Percentiles rank a stretch among this genome's conserved stretches.
Evolutionary conservation across 2,329 filamentous ascomycete genomes (phyloP).

Genomic region (Ramichloridium luteum): DNA sequence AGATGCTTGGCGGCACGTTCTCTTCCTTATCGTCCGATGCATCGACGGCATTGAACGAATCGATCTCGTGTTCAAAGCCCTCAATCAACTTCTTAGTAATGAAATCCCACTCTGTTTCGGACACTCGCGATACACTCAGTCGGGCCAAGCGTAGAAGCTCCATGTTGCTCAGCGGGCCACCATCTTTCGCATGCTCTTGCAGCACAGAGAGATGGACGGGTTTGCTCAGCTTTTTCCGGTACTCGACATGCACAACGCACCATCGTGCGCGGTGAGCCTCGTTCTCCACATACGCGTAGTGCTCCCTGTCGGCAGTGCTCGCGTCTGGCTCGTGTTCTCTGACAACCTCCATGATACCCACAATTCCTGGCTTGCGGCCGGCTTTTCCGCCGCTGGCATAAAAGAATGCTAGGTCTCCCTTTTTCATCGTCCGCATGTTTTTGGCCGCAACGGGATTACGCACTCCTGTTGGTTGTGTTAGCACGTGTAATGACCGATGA

Average conservation of each 20-base stretch:
- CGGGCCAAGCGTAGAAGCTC: conserved; percentile 73
- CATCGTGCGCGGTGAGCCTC: conserved; percentile 65
- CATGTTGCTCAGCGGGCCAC: conserved; percentile 46
- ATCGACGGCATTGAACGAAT: conserved; percentile 1
- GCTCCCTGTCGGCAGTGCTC: conserved; percentile 56
- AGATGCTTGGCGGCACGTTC: too few species aligned
- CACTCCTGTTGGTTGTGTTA: conserved; percentile 30
- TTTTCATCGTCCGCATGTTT: conserved; percentile 82
- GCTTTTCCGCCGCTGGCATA: conserved; percentile 86
- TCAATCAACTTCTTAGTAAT: conserved; percentile 34
- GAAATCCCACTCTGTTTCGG: conserved; percentile 51
- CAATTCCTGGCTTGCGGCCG: conserved; percentile 58
- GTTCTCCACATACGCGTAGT: conserved; percentile 74
- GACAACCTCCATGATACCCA: conserved; percentile 56
- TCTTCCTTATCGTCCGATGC: too few species aligned
- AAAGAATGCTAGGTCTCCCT: conserved; percentile 87
- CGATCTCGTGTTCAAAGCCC: conserved; percentile 13
- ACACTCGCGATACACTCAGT: conserved; percentile 65
- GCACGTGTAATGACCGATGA: too few species aligned
- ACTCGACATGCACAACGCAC: conserved; percentile 81
- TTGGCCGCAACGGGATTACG: conserved; percentile 56
- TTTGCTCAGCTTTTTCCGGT: conserved; percentile 66
- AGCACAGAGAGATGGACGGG: conserved; percentile 60
- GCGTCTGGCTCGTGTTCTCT: conserved; percentile 69
- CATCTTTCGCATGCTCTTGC: conserved; percentile 46